Conservation (phyloP, 768 basidiomycete species). For the Calocera cornea region DNA sequence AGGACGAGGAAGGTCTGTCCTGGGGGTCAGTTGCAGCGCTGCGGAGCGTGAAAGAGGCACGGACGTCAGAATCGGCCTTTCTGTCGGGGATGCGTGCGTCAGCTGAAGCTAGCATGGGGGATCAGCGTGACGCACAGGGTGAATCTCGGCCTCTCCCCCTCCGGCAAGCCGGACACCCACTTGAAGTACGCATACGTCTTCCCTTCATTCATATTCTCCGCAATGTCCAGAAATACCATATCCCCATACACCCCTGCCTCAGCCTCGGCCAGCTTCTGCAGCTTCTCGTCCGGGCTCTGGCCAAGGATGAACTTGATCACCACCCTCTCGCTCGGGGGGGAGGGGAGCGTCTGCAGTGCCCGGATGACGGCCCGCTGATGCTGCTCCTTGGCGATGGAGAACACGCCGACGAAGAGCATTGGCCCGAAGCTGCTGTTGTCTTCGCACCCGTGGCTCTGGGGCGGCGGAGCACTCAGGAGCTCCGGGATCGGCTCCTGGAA, state of each 20-base stretch:
- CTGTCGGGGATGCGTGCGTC: neutral
- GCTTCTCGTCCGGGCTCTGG: neutral
- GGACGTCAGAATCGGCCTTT: neutral
- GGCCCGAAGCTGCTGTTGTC: neutral
- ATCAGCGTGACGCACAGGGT: neutral
- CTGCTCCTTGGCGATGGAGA: conserved; percentile 71
- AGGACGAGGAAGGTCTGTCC: neutral
- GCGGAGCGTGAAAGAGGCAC: too few species aligned
- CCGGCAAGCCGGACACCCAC: conserved; percentile 38
- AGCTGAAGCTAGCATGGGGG: neutral
- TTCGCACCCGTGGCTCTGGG: neutral
- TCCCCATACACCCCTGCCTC: conserved; percentile 44
- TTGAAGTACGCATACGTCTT: conserved; percentile 85
- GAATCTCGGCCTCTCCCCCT: neutral
- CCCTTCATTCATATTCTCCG: conserved; percentile 93
- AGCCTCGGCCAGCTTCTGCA: neutral
- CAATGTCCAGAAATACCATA: conserved; percentile 65
- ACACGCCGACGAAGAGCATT: conserved; percentile 66
- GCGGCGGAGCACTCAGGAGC: neutral
- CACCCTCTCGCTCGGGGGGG: neutral
- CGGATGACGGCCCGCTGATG: conserved; percentile 80
- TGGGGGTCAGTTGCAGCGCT: too few species aligned
- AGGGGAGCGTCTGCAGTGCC: neutral
- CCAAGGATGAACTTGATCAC: neutral
- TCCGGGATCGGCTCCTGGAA: neutral